Evolutionary conservation across 805 yeast genomes (phyloP).

Genomic region (Suhomyces xylopsoci): DNA sequence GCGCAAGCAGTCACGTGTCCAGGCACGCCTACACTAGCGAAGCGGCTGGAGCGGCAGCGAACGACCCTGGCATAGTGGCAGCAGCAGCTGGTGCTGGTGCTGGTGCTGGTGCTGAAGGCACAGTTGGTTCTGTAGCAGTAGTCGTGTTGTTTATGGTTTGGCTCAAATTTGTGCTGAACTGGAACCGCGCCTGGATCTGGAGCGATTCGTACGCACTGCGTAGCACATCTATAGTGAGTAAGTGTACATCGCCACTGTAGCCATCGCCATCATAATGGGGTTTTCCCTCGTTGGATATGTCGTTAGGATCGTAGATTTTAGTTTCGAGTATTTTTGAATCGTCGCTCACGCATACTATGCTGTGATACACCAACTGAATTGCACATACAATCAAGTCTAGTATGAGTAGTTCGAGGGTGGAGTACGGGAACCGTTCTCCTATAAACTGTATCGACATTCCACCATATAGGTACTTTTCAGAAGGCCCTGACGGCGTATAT

Average conservation of each 20-base stretch:
- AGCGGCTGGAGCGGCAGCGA: neutral
- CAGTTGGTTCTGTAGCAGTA: neutral
- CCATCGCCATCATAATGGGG: constrained; percentile 31
- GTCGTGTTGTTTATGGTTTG: neutral
- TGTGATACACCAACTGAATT: constrained; percentile 31
- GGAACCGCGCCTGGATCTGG: constrained; percentile 1
- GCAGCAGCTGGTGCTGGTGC: neutral
- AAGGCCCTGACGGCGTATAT: constrained; percentile 9
- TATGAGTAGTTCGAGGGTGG: constrained; percentile 22
- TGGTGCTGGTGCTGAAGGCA: neutral
- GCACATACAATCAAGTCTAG: constrained; percentile 25
- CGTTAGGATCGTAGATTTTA: constrained; percentile 1
- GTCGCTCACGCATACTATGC: constrained; percentile 30
- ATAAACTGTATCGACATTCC: constrained; percentile 36
- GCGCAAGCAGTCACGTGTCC: neutral
- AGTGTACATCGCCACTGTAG: constrained; percentile 35
- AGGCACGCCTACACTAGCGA: neutral
- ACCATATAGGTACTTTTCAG: constrained; percentile 28
- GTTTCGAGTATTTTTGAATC: constrained; percentile 27
- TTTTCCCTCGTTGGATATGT: constrained; percentile 7
- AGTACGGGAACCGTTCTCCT: constrained; percentile 34
- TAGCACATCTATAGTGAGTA: constrained; percentile 26
- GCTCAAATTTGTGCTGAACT: neutral
- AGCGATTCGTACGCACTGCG: constrained; percentile 11
- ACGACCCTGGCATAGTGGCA: neutral